Evolutionary conservation across 2,329 filamentous ascomycete species (phyloP).

Genomic region (Elsinoe fawcettii): DNA sequence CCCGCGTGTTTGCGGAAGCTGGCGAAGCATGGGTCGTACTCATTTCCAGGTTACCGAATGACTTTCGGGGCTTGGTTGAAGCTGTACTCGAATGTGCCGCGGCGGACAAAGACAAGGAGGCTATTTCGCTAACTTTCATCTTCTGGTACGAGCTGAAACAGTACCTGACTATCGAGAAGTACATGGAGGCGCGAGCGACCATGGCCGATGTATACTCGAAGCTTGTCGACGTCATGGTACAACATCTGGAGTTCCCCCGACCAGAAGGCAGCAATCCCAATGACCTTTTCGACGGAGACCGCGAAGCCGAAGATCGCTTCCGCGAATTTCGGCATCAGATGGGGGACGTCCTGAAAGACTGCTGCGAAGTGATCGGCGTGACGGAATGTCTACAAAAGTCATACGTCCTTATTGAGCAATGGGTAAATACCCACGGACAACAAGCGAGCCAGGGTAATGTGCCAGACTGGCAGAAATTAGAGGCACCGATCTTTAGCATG

Average conservation of each 20-base stretch:
- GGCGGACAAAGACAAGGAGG: slow-evolving; percentile 79
- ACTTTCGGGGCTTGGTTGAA: slow-evolving; percentile 81
- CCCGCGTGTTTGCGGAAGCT: slow-evolving; percentile 83
- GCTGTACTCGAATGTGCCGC: slow-evolving; percentile 85
- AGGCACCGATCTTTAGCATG: slow-evolving; percentile 91
- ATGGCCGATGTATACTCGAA: slow-evolving; percentile 77
- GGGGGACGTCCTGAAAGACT: slow-evolving; percentile 96
- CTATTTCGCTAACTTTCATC: slow-evolving; percentile 85
- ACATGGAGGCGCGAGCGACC: slow-evolving; percentile 70
- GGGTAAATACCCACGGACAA: slow-evolving; percentile 75
- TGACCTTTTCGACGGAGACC: slow-evolving; percentile 91
- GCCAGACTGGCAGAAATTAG: slow-evolving; percentile 91
- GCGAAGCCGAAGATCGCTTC: slow-evolving; percentile 94
- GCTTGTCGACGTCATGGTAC: slow-evolving; percentile 86
- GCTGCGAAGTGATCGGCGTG: slow-evolving; percentile 91
- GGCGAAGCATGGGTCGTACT: slow-evolving; percentile 91
- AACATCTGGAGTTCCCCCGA: slow-evolving; percentile 77
- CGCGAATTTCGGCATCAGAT: slow-evolving; percentile 93
- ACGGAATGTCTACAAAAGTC: slow-evolving; percentile 86
- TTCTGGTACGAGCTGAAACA: slow-evolving; percentile 99
- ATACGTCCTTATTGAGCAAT: slow-evolving; percentile 74
- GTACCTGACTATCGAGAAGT: slow-evolving; percentile 84
- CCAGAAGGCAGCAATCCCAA: slow-evolving; percentile 64
- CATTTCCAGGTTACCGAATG: slow-evolving; percentile 71
- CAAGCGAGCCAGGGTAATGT: slow-evolving; percentile 67